Base-by-base conservation (phyloP, 2,329 filamentous ascomycete genomes). In the Fusarium compactum region DNA sequence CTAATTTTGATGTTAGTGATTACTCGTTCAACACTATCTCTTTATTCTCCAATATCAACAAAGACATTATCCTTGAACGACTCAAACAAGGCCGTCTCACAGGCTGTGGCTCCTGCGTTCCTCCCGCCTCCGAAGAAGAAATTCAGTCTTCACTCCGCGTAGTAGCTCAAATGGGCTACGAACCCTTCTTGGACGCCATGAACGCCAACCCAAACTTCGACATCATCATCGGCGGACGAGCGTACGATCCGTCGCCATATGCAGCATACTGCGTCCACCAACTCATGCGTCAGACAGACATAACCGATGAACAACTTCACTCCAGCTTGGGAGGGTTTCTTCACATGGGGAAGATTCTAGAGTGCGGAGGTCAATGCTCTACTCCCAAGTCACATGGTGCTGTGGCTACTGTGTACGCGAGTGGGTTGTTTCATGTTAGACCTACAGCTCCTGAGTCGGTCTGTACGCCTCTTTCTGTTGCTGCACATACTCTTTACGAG, bases 311-410 rank as follows among this genome's bases (percentile, higher is more conserved):
- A 7, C 32, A 53, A 0, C 40, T 73, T 0, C 50, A 69, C 8
- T 61, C 62, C 0, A 65, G 62, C 0, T 48, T 76, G 4, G 84
- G 83, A 0, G 79, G 79, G 0, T 81, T 82, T 34, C 78, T 78
- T 10, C 85, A 87, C 68, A 86, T 88, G 84, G 86, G 83, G 0
- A 82, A 89, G 76, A 84, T 87, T 12, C 79, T 87, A 76, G 86
- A 87, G 67, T 88, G 85, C 22, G 85, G 85, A 2, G 80, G 83
- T 0, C 68, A 79, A 1, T 87, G 85, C 68, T 81, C 84, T 0
- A 73, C 77, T 0, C 86, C 85, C 0, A 88, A 87, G 60, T 80
- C 80, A 0, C 74, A 75, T 5, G 82, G 80, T 8, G 82, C 80
- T 6, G 70, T 82, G 1, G 81, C 83, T 0, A 83, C 80, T 0